A percentile compares a stretch with the other conserved stretches of the same genome.
Conservation (phyloP, 306 rosid species). For the Gillenia trifoliata region DNA sequence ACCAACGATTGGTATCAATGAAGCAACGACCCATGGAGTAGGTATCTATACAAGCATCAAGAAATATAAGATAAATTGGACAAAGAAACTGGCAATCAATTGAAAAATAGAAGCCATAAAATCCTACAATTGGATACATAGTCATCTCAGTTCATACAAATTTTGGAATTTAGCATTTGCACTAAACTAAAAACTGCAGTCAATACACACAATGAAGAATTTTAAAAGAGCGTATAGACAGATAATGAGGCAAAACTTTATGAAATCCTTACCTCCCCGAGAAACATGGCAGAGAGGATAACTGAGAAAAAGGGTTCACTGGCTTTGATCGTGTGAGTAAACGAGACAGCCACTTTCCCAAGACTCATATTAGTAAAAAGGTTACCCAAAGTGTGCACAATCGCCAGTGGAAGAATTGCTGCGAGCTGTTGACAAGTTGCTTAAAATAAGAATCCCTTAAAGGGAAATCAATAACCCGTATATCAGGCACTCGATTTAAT, state of each 20-base stretch:
- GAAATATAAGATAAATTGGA: constrained; percentile 4
- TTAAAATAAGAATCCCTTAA: constrained; percentile 5
- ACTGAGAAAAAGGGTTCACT: constrained; percentile 94
- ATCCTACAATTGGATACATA: background rate
- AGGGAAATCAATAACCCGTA: constrained; percentile 12
- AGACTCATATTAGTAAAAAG: constrained; percentile 96
- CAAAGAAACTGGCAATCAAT: background rate
- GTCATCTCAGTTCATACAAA: background rate
- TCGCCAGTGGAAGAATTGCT: constrained; percentile 73
- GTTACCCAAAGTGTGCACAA: constrained; percentile 81
- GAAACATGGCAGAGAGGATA: constrained; percentile 83
- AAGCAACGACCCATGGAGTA: constrained; percentile 71
- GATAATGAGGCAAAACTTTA: background rate
- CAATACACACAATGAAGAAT: background rate
- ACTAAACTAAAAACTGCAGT: background rate
- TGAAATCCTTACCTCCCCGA: constrained; percentile 67
- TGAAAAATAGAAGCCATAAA: constrained; percentile 4
- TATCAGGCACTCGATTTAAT: background rate
- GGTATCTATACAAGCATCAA: constrained; percentile 45
- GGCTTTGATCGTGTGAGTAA: constrained; percentile 95
- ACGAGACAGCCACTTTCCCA: constrained; percentile 91
- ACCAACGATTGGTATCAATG: constrained; percentile 82
- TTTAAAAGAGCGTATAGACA: background rate
- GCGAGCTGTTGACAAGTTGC: constrained; percentile 52
- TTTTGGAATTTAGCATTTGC: background rate